These are phyloP conservation scores for Fistulinella prunicolor DNA, from an alignment of 768 basidiomycete species.

Conservation along the genomic window DNA sequence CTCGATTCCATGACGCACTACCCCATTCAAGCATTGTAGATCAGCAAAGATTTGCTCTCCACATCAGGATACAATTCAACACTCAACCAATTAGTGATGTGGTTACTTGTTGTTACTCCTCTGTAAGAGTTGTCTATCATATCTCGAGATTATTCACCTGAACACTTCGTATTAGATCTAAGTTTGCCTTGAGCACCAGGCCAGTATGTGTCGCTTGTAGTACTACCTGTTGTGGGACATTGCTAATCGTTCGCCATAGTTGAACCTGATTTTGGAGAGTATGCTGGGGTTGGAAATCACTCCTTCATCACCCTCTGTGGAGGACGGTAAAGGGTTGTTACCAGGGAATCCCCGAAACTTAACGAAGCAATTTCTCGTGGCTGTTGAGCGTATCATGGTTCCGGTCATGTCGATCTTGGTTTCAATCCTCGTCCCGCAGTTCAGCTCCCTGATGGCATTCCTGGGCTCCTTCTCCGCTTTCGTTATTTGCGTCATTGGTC, in stretches of 20 bases:
- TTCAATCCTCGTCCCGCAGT: slow-evolving; percentile 77
- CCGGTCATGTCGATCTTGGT: slow-evolving; percentile 59
- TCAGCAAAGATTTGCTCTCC: slow-evolving; percentile 77
- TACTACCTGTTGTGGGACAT: background rate
- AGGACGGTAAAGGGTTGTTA: slow-evolving; percentile 25
- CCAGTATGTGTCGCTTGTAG: slow-evolving; percentile 49
- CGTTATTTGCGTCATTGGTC: slow-evolving; percentile 72
- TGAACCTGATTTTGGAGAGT: slow-evolving; percentile 81
- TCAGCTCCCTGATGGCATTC: slow-evolving; percentile 84
- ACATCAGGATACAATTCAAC: slow-evolving; percentile 68
- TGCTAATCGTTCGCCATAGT: slow-evolving; percentile 35
- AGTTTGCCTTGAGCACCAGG: slow-evolving; percentile 81
- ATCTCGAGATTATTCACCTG: slow-evolving; percentile 7
- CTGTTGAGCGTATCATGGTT: slow-evolving; percentile 56
- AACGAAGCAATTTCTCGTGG: slow-evolving; percentile 41
- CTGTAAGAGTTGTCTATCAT: slow-evolving; percentile 43
- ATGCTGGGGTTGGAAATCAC: slow-evolving; percentile 62
- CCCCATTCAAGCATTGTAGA: slow-evolving; percentile 38
- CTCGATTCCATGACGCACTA: background rate
- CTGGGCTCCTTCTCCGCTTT: slow-evolving; percentile 87
- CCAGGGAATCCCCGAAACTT: slow-evolving; percentile 2
- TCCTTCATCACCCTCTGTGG: slow-evolving; percentile 14
- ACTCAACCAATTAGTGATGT: slow-evolving; percentile 73
- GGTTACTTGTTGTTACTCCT: slow-evolving; percentile 82
- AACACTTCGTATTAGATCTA: slow-evolving; percentile 51